Percentiles rank a stretch among this genome's conserved stretches.
Conservation (phyloP, 495 filamentous ascomycete genomes). For the Xylaria cubensis region DNA sequence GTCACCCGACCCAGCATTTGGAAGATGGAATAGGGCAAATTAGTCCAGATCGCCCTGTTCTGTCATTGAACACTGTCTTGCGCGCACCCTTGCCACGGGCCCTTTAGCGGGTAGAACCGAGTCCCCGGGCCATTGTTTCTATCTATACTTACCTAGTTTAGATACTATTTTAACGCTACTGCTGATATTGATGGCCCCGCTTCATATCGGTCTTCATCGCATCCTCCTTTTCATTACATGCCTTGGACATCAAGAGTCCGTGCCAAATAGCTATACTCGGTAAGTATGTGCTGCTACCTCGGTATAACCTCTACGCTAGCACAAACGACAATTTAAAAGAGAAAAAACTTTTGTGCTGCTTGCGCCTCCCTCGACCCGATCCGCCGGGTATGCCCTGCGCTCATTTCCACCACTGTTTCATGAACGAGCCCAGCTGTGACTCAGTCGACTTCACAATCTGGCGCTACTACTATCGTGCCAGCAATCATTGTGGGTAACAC, state of each 20-base stretch:
- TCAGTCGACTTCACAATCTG: too few species aligned
- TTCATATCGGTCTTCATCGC: background rate
- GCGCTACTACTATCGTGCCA: background rate
- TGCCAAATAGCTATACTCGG: background rate
- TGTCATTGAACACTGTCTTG: background rate
- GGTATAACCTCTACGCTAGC: background rate
- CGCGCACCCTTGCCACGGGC: slow-evolving; percentile 14
- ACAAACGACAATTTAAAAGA: background rate
- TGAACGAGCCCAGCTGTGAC: slow-evolving; percentile 1
- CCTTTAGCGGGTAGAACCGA: slow-evolving; percentile 22
- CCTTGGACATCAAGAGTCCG: background rate
- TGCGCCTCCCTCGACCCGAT: slow-evolving; percentile 19
- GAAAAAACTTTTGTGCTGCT: background rate
- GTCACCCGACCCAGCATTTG: background rate
- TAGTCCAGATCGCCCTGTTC: background rate
- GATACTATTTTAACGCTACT: background rate
- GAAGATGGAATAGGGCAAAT: slow-evolving; percentile 10
- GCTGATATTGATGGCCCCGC: background rate
- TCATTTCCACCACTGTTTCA: slow-evolving; percentile 25
- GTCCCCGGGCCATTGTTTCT: slow-evolving; percentile 10
- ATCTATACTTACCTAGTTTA: background rate
- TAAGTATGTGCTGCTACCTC: background rate
- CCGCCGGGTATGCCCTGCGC: slow-evolving; percentile 19
- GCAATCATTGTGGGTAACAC: slow-evolving; percentile 3
- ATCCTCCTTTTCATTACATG: background rate